Evolutionary conservation across 2,329 filamentous ascomycete species (phyloP), one percentile per base, ranked within the genome.

Genomic region (Alternaria postmessia): DNA sequence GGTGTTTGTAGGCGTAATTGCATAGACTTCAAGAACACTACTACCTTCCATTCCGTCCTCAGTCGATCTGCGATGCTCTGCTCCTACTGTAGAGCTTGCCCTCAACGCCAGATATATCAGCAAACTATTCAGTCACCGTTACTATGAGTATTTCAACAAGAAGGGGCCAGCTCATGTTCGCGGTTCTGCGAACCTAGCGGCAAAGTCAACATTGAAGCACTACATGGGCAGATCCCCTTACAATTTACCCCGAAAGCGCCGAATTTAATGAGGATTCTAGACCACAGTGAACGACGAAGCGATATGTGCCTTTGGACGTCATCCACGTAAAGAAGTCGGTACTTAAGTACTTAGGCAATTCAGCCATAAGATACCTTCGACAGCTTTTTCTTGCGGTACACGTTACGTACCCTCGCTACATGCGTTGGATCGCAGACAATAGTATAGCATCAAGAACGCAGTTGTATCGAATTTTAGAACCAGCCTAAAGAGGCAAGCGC

Each of bases 1-100:
- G 20, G 14, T 36, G 38, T 49, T 24, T 42, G 36, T 20, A 49
- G 46, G 20, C 46, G 32, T 49, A 49, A 49, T 38, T 49, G 46
- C 46, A 36, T 38, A 38, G 11, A 49, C 8, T 4, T 14, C 26
- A 52, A 52, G 26, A 43, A 28, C 11, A 9, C 1, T 52, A n/a
- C 18, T 14, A 42, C 39, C 28, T 52, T 32, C 18, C 11, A n/a
- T 43, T 28, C n/a, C 11, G 34, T 26, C 22, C 36, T 20, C 16
- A 49, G 32, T 49, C 32, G 12, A 2, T 18, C 7, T 16, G 14
- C 5, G 8, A 14, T 49, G 32, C 46, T 34, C 32, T n/a, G 28
- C 46, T 48, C 6, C 46, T 48, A 14, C 16, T 24, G 7, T 11
- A 22, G 7, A 18, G 39, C 39, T 42, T 42, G 20, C 39, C 20